A percentile compares a stretch with the other conserved stretches of the same genome.
Evolutionary conservation across 2,329 filamentous ascomycete genomes (phyloP).

Genomic region (Cladophialophora chaetospira): DNA sequence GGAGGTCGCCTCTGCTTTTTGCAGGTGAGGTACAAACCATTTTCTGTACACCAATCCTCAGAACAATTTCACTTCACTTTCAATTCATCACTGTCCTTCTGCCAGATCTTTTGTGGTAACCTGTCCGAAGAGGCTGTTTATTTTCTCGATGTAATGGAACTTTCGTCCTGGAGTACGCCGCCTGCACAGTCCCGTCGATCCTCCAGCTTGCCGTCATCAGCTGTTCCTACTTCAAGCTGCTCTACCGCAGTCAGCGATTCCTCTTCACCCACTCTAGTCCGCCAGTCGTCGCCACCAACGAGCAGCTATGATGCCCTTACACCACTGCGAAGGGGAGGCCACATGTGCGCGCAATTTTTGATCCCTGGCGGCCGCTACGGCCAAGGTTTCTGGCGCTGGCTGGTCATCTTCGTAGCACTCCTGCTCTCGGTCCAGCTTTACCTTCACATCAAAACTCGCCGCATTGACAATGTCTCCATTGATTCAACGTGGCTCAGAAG

Average conservation of each 20-base stretch:
- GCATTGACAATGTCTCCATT: background rate
- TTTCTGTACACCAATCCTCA: background rate
- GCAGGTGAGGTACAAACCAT: background rate
- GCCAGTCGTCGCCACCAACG: too few species aligned
- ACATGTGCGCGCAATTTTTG: background rate
- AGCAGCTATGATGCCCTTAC: too few species aligned
- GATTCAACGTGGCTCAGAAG: background rate
- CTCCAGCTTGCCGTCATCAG: background rate
- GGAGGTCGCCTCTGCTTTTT: too few species aligned
- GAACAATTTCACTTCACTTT: constrained; percentile 7
- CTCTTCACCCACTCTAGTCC: too few species aligned
- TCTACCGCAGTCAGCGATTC: background rate
- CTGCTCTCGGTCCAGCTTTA: constrained; percentile 2
- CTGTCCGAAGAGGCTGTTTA: too few species aligned
- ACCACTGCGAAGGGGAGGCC: too few species aligned
- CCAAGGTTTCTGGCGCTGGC: constrained; percentile 13
- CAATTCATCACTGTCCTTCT: too few species aligned
- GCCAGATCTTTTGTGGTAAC: too few species aligned
- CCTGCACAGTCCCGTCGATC: background rate
- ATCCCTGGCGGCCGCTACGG: background rate
- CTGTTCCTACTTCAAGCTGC: background rate
- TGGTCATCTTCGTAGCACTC: constrained; percentile 10
- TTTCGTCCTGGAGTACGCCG: constrained; percentile 4
- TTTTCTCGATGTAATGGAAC: constrained; percentile 1
- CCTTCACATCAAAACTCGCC: background rate